A percentile compares a stretch with the other conserved stretches of the same genome.
These are phyloP conservation scores for Sapria himalayana DNA, from an alignment of 345 rosid genomes.

Conservation along the genomic window DNA sequence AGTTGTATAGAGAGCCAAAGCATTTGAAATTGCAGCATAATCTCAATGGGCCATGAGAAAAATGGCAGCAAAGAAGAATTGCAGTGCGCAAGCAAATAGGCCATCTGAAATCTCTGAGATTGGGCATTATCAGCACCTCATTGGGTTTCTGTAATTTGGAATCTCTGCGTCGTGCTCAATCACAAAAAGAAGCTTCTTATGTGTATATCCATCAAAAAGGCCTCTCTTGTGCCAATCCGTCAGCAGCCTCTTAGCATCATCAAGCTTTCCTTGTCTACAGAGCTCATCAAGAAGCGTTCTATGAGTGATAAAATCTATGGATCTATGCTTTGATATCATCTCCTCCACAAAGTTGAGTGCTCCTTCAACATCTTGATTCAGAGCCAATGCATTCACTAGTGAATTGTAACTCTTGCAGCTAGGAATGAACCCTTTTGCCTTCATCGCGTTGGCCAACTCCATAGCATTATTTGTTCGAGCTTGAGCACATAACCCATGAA, in stretches of 20 bases:
- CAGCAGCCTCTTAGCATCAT: constrained; percentile 37
- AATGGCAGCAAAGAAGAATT: too few relatives aligned
- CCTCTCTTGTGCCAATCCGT: constrained; percentile 34
- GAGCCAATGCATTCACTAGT: constrained; percentile 56
- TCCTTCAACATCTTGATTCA: constrained; percentile 41
- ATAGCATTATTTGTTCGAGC: constrained; percentile 57
- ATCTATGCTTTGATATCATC: constrained; percentile 42
- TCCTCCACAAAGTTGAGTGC: constrained; percentile 47
- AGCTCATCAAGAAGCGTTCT: constrained; percentile 58
- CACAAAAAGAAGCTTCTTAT: constrained; percentile 37
- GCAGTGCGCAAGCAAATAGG: too few relatives aligned
- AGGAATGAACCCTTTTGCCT: constrained; percentile 49
- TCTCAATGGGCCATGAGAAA: too few relatives aligned
- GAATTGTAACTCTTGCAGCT: constrained; percentile 67
- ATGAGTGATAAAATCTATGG: constrained; percentile 46
- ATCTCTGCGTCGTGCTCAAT: constrained; percentile 33
- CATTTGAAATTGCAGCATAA: too few relatives aligned
- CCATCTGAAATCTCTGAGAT: too few relatives aligned
- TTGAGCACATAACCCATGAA: constrained; percentile 77
- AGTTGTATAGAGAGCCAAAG: too few relatives aligned
- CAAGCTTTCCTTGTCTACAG: constrained; percentile 31
- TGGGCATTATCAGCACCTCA: constrained; percentile 5
- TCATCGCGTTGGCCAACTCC: constrained; percentile 57
- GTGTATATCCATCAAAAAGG: constrained; percentile 33
- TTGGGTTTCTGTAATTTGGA: constrained; percentile 8